phyloP scores from a whole-genome alignment of 108 stramenopile genomes.

The Skeletonema tropicum region DNA sequence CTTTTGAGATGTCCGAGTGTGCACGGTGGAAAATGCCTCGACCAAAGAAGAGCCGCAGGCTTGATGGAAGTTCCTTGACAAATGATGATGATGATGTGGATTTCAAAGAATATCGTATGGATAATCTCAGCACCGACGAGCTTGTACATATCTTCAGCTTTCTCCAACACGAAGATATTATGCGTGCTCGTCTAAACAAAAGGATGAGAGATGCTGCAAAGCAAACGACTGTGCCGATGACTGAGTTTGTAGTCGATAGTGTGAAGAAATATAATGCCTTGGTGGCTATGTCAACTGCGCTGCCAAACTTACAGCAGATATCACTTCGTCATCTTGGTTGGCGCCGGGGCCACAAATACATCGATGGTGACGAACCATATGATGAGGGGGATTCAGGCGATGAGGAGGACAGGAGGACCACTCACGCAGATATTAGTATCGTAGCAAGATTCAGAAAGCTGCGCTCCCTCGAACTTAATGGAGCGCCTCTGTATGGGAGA shows the following conservation, averaged over 20 bases:
- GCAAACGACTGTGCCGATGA: not conserved
- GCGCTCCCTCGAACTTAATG: not conserved
- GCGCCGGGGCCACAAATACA: not conserved
- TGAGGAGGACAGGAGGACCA: too few relatives aligned
- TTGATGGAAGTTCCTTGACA: too few relatives aligned
- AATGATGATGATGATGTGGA: too few relatives aligned
- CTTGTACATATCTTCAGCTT: conserved; percentile 5
- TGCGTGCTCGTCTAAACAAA: not conserved
- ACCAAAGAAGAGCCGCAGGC: too few relatives aligned
- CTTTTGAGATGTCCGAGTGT: too few relatives aligned
- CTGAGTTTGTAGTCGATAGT: not conserved
- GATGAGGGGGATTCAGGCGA: too few relatives aligned
- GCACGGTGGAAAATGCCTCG: too few relatives aligned
- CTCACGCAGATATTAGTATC: conserved; percentile 2
- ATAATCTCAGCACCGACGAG: conserved; percentile 5
- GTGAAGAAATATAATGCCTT: not conserved
- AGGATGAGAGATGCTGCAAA: not conserved
- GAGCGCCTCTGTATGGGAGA: not conserved
- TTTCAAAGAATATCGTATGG: too few relatives aligned
- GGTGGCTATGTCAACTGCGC: not conserved
- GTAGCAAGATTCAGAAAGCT: not conserved
- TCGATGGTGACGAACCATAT: not conserved
- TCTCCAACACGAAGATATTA: not conserved
- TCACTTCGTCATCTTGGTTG: not conserved
- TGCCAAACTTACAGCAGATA: not conserved